Base-by-base conservation (phyloP, 2,329 filamentous ascomycete genomes). In the Ascochyta viciae-villosae region DNA sequence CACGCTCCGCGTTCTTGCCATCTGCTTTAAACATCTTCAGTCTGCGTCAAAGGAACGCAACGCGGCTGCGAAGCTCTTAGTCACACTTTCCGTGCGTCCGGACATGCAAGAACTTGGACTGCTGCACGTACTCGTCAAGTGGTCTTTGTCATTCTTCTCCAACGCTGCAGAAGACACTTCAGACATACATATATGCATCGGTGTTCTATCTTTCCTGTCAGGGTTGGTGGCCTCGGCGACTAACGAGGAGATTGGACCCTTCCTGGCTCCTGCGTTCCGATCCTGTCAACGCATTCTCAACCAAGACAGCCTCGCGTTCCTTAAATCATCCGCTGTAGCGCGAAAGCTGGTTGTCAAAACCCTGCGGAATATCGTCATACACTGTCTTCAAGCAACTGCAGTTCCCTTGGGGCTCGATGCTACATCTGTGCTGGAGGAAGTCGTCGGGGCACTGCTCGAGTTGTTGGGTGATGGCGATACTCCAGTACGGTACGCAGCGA, bases 51-150 rank as follows among this genome's bases (percentile, higher is more conserved):
- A 96, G 67, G 94, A 97, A 71, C 86, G 91, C 54, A 91, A 95
- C 75, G 92, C 92, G 9, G 93, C 95, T n/a, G 92, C 89, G 56
- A 82, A 86, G 2, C 81, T 98, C 23, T 81, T 99, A 7, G 90
- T 96, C 16, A 85, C 92, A 41, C 81, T 97, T 41, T 86, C 88
- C n/a, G 87, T 93, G 72, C 86, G 95, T 15, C 87, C 86, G 42
- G 95, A 99, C 73, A 96, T 98, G 91, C 90, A 94, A 75, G 80
- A 85, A 46, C 77, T 93, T 9, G 87, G 89, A 0, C 79, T 98
- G 3, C 80, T 95, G 31, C 77, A 86, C 41, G 81, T 83, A 2
- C 79, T 96, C 9, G 83, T 92, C 2, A 73, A 83, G 29, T 96
- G 91, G 90, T 86, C 89, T 1, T 76, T 95, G 34, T 78, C 77